Evolutionary conservation across 192 early-diverging fungal genomes (phyloP).

Genomic region (Coemansia sp.): DNA sequence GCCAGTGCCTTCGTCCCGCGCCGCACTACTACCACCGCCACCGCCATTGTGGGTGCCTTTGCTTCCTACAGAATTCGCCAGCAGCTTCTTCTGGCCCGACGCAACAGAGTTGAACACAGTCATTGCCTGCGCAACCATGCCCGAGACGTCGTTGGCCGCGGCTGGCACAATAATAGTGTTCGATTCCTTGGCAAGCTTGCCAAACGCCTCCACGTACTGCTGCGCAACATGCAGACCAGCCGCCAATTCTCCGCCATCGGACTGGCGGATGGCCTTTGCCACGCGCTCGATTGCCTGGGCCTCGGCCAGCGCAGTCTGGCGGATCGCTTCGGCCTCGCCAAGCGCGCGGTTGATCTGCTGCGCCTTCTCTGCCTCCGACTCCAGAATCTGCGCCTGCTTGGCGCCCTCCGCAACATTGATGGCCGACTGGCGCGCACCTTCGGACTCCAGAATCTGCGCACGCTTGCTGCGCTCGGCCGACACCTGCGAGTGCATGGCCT

Average conservation of each 20-base stretch:
- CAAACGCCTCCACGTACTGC: slow-evolving; percentile 95
- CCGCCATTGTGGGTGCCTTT: neutral
- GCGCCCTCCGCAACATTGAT: slow-evolving; percentile 97
- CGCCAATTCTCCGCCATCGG: slow-evolving; percentile 73
- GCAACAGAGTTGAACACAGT: slow-evolving; percentile 43
- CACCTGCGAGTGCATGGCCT: slow-evolving; percentile 97
- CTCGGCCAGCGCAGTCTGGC: slow-evolving; percentile 78
- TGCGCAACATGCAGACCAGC: slow-evolving; percentile 91
- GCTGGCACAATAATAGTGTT: slow-evolving; percentile 89
- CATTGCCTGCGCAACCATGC: slow-evolving; percentile 85
- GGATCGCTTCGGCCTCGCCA: slow-evolving; percentile 88
- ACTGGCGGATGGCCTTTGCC: slow-evolving; percentile 69
- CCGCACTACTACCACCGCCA: no score
- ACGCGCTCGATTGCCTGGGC: slow-evolving; percentile 79
- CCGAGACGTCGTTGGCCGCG: slow-evolving; percentile 75
- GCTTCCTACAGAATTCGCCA: no score
- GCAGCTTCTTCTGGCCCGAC: slow-evolving; percentile 22
- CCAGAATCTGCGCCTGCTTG: slow-evolving; percentile 88
- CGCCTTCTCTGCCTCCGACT: slow-evolving; percentile 89
- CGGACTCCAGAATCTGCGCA: slow-evolving; percentile 89
- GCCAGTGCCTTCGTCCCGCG: slow-evolving; percentile 18
- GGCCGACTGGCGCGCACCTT: slow-evolving; percentile 84
- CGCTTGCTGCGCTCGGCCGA: slow-evolving; percentile 94
- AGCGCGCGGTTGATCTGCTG: slow-evolving; percentile 89
- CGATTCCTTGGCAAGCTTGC: slow-evolving; percentile 85